phyloP scores from a whole-genome alignment of 306 rosid species.

The Quercus robur region DNA sequence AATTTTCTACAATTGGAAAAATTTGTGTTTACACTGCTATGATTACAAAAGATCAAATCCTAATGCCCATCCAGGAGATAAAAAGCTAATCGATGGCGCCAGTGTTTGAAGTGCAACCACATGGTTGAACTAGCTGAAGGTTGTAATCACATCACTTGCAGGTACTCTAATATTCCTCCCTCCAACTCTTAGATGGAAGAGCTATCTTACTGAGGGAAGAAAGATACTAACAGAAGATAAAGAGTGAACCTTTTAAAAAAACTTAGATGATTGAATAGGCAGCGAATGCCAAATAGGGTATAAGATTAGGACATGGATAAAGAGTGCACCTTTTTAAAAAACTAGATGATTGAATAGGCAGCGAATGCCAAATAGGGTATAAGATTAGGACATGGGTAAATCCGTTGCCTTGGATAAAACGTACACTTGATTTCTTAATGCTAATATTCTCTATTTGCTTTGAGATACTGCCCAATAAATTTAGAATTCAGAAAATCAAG shows the following conservation, averaged over 20 bases:
- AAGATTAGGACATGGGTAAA: background rate
- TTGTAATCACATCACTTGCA: conserved; percentile 63
- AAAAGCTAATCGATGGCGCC: conserved; percentile 41
- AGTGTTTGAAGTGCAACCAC: conserved; percentile 50
- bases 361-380: background rate
- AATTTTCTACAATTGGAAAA: no score
- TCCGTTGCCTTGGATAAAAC: background rate
- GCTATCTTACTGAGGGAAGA: background rate
- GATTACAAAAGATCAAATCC: conserved; percentile 24
- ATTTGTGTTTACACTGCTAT: no score
- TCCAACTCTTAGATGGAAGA: background rate
- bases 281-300: background rate
- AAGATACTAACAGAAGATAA: background rate
- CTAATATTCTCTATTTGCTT: background rate
- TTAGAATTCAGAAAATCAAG: background rate
- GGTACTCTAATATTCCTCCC: conserved; percentile 19
- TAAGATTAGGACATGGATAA: background rate
- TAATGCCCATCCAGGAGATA: conserved; percentile 29
- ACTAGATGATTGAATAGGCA: background rate
- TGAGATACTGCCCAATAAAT: background rate
- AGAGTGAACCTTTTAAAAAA: background rate
- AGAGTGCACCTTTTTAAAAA: background rate
- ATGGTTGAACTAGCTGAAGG: conserved; percentile 60
- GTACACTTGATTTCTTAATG: background rate
- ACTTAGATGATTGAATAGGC: background rate